Evolutionary conservation across 768 basidiomycete species (phyloP), one percentile per base, ranked within the genome.

Genomic region (Suillus tomentosus): DNA sequence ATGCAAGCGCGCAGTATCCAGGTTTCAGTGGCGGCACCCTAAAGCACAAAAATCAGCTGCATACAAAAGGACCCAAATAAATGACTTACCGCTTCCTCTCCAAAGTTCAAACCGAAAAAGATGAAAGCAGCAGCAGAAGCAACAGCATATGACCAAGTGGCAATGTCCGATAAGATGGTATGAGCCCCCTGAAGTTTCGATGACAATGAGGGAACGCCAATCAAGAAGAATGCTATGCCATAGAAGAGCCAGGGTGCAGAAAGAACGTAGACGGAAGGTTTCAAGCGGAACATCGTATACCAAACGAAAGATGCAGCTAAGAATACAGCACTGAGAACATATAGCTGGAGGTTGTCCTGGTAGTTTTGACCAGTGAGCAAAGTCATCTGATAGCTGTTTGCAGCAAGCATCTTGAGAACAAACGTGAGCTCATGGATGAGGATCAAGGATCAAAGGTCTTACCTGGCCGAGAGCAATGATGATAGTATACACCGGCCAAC

Each of bases 61-160:
- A 64, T 57, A 48, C 62, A 34, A 36, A 15, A 54, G 31, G 37
- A n/a, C 55, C 10, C n/a, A 17, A 55, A 40, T 40, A 13, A 24
- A n/a, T 8, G 47, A 79, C 82, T 58, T 76, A 91, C 91, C 19
- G 95, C 95, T 83, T 96, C 95, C 80, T 97, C 95, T 75, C 95
- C 95, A 74, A 97, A 97, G 77, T 97, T 97, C 66, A 96, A 83
- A 71, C 95, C 95, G 71, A 97, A 97, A 85, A 94, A 96, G 57
- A 87, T 79, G 83, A 96, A 97, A 13, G 93, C 90, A 37, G 93
- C 95, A 14, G 95, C 90, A n/a, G 95, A 96, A 22, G 91, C 95
- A 58, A 94, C 76, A 37, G 95, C 95, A 78, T 97, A 97, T 53
- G 81, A 86, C 94, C 95, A 96, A 1, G 93, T 95, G 13, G 95